Base-by-base conservation (phyloP, 768 basidiomycete genomes). In the Termitomyces sp. region DNA sequence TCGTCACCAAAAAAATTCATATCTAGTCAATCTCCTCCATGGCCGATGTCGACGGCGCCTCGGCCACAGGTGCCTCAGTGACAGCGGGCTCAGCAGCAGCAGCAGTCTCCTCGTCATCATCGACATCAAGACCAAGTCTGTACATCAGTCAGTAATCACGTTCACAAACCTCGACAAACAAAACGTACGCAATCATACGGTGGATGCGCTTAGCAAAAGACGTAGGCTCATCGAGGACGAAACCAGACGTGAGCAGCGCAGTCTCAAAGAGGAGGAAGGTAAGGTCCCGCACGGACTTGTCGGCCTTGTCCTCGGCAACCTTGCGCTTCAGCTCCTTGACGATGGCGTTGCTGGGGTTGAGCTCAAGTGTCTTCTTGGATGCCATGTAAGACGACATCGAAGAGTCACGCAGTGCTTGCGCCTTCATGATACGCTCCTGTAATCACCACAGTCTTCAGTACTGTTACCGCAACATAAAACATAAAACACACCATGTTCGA, bases 331-430 rank as follows among this genome's bases (percentile, higher is more conserved):
- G 81, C 77, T 98, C 95, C 80, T 91, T 93, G 76, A 99, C 78
- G 77, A 98, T 96, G 42, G 90, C 74, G 77, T 98, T 93, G 62
- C 69, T 73, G 34, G 93, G 88, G 83, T 98, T 97, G 61, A 98
- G 83, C 77, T 98, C 96, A 58, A 98, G 83, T 9, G 95, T 97
- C 87, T 97, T 97, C 82, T 95, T 95, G 58, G 88, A 90, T 28
- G 93, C 91, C 96, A 98, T 98, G 82, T 98, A 98, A 24, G 93
- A 96, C 24, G 94, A 97, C 95, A 96, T 96, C 58, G 90, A 93
- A 17, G 92, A 91, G 71, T 96, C 93, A 60, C 93, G 90, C 54
- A 96, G 84, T 30, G 95, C 95, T 75, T 98, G 95, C 12, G 96
- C 94, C 77, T 96, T 96, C 96, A 98, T 98, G 79, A 98, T 97